Conservation (phyloP, 2,329 filamentous ascomycete genomes). For the Bipolaris sorokiniana region DNA sequence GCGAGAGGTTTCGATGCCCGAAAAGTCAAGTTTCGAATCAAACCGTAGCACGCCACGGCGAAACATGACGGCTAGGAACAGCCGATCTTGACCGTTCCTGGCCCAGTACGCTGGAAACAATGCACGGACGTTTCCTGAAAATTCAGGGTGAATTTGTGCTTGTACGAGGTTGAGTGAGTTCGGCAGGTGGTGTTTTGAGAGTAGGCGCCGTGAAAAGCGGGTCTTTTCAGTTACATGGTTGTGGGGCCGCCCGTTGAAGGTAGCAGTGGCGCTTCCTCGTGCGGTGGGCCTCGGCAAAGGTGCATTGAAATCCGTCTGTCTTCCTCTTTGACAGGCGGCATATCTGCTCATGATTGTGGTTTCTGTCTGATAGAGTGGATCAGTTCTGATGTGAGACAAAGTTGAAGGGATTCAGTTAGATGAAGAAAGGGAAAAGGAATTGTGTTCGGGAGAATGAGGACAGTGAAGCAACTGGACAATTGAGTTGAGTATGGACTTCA, state of each 20-base stretch:
- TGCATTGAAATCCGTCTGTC: background rate
- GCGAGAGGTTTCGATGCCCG: conserved; percentile 26
- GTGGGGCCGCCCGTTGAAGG: conserved; percentile 17
- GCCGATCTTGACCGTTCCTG: conserved; percentile 15
- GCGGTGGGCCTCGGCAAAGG: conserved; percentile 8
- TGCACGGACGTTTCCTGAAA: background rate
- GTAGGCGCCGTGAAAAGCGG: conserved; percentile 24
- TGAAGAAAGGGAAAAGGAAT: background rate
- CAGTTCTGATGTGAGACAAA: background rate
- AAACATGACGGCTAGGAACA: conserved; percentile 27
- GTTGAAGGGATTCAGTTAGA: background rate
- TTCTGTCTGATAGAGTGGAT: background rate
- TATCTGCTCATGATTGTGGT: background rate
- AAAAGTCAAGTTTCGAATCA: conserved; percentile 35
- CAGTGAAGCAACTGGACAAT: background rate
- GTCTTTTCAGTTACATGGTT: conserved; percentile 17
- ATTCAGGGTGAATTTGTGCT: background rate
- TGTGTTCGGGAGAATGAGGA: background rate
- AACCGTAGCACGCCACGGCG: conserved; percentile 22
- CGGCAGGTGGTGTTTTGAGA: conserved; percentile 25
- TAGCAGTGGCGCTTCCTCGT: conserved; percentile 6
- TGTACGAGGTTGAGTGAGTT: conserved; percentile 14
- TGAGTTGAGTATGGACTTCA: background rate
- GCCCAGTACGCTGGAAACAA: conserved; percentile 13
- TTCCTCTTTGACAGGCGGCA: background rate